These are phyloP conservation scores for Leptographium wingfieldii DNA, from an alignment of 2,329 filamentous ascomycete species.

Conservation along the genomic window DNA sequence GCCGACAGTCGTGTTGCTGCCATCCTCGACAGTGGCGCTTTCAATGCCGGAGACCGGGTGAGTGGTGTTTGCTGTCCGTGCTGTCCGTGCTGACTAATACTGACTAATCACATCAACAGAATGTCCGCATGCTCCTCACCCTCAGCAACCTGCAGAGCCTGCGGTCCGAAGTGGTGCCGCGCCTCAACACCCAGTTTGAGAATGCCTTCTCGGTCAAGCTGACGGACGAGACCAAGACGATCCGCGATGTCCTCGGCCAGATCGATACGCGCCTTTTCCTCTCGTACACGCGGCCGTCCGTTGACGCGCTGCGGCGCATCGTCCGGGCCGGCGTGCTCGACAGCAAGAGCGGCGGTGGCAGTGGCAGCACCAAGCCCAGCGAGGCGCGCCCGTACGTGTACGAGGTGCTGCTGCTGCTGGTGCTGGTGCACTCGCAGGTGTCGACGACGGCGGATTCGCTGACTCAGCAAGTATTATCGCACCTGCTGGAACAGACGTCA, in stretches of 20 bases:
- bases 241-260: slow-evolving; percentile 78
- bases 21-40: slow-evolving; percentile 29
- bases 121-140: slow-evolving; percentile 85
- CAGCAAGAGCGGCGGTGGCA: slow-evolving; percentile 39
- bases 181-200: slow-evolving; percentile 85
- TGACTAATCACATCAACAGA: slow-evolving; percentile 33
- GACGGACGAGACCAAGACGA: slow-evolving; percentile 84
- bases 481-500: slow-evolving; percentile 73
- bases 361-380: slow-evolving; percentile 38
- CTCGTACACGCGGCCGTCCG: slow-evolving; percentile 73
- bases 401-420: slow-evolving; percentile 69
- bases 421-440: slow-evolving; percentile 84
- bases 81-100: background rate
- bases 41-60: slow-evolving; percentile 45
- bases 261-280: slow-evolving; percentile 88
- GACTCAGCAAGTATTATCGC: slow-evolving; percentile 69
- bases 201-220: slow-evolving; percentile 88
- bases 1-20: slow-evolving; percentile 18
- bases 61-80: slow-evolving; percentile 15
- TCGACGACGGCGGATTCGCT: slow-evolving; percentile 66
- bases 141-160: slow-evolving; percentile 83
- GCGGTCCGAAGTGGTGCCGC: slow-evolving; percentile 69
- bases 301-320: slow-evolving; percentile 53
- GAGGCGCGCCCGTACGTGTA: slow-evolving; percentile 85
- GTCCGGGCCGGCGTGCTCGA: slow-evolving; percentile 58